A percentile compares a stretch with the other conserved stretches of the same genome.
These are phyloP conservation scores for Solanum raphanifolium DNA, from an alignment of 257 asterid genomes.

Conservation along the genomic window DNA sequence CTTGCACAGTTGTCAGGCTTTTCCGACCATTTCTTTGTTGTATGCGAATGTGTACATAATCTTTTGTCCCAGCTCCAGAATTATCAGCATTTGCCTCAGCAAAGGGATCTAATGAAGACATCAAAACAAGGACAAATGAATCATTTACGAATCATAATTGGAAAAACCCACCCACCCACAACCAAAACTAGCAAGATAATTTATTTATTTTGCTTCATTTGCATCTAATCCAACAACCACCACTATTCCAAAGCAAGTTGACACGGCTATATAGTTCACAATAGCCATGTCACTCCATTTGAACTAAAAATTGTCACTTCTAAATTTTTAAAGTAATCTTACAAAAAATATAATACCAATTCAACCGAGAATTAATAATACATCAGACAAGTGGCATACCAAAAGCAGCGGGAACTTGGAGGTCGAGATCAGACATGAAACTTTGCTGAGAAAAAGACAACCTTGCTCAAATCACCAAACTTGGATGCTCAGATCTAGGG, in stretches of 20 bases:
- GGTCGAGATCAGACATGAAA: constrained; percentile 63
- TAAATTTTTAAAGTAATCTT: background rate
- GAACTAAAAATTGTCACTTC: background rate
- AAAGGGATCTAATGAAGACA: constrained; percentile 32
- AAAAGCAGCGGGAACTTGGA: constrained; percentile 42
- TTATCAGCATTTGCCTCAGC: constrained; percentile 73
- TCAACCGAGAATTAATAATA: background rate
- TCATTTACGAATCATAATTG: background rate
- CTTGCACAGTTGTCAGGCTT: constrained; percentile 69
- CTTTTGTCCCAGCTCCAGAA: constrained; percentile 53
- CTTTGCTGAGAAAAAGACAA: constrained; percentile 20
- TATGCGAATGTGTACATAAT: constrained; percentile 53
- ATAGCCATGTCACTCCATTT: background rate
- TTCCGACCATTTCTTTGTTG: constrained; percentile 71
- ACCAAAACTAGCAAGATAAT: background rate
- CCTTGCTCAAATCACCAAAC: constrained; percentile 8
- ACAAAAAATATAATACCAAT: background rate
- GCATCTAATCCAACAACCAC: background rate
- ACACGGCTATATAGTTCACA: background rate
- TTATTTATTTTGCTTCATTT: background rate
- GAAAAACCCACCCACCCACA: background rate
- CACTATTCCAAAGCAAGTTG: background rate
- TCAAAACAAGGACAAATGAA: background rate
- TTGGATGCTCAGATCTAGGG: constrained; percentile 30
- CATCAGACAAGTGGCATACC: constrained; percentile 19